Base-by-base conservation (phyloP, 176 grass and related monocot genomes). In the Ensete glaucum region DNA sequence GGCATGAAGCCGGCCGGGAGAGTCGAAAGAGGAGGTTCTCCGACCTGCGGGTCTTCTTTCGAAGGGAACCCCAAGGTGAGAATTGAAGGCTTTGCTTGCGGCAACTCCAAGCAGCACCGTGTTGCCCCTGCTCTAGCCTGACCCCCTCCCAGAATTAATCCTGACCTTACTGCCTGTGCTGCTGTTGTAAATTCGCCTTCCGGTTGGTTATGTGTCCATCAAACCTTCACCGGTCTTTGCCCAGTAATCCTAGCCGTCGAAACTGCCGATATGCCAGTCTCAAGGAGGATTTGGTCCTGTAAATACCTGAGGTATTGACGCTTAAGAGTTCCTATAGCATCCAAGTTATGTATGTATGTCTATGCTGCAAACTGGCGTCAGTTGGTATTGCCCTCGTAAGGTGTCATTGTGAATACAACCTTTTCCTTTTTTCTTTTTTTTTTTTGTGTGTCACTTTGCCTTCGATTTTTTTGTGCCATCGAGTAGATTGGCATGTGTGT, bases 1-100 rank as follows among this genome's bases (percentile, higher is more conserved):
- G 82, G 87, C 51, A 88, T 85, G 73, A 85, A 83, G 68, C 11
- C 53, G 0, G 53, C 79, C 25, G 87, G 77, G 72, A 86, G 84
- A 87, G 76, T 52, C 19, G 85, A 88, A 71, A 70, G 34, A 50
- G 83, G 83, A 65, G 83, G 82, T 72, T 90, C 89, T 71, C 93
- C 93, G 10, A 83, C 89, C 54, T 96, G 84, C 7, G 70, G 89
- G 57, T 82, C 81, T 23, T 88, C 75, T 50, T 86, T 79, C 1
- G 67, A 76, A 63, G 77, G 85, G 50, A 92, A 82, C 74, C 93
- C 90, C 1, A 88, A 96, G 82, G 90, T 87, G 62, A 96, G 93
- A 81, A 82, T 96, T 0, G 90, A 96, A 88, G 93, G 93, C 64
- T 96, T 96, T 78, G 72, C 87, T 74, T 88, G 87, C 34, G 72